These are phyloP conservation scores for Mucor indicus DNA, from an alignment of 371 early-diverging fungal species.

Conservation along the genomic window DNA sequence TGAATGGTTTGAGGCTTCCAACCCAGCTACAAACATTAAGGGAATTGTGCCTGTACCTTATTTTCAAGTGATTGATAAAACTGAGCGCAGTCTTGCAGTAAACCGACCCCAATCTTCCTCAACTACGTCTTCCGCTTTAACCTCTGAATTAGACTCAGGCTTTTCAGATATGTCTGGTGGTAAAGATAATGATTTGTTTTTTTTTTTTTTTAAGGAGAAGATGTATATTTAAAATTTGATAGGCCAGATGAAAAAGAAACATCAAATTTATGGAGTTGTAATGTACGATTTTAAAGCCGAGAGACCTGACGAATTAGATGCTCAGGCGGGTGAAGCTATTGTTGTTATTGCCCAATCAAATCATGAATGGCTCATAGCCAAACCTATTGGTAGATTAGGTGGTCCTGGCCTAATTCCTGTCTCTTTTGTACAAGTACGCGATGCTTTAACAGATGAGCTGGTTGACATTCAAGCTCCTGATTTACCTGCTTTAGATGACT, in stretches of 20 bases:
- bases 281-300: conserved; percentile 79
- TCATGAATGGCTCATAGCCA: conserved; percentile 82
- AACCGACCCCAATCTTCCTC: conserved; percentile 20
- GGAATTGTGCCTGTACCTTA: conserved; percentile 81
- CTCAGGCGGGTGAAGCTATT: conserved; percentile 70
- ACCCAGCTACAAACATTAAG: conserved; percentile 72
- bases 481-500: conserved; percentile 68
- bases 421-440: conserved; percentile 72
- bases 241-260: conserved; percentile 18
- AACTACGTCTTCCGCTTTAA: conserved; percentile 11
- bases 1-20: conserved; percentile 81
- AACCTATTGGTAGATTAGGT: conserved; percentile 63
- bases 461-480: conserved; percentile 20
- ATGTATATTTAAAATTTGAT: not conserved
- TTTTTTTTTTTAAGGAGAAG: not conserved
- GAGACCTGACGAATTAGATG: conserved; percentile 73
- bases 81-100: conserved; percentile 19
- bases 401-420: conserved; percentile 81
- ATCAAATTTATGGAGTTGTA: conserved; percentile 67
- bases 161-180: conserved; percentile 17
- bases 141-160: conserved; percentile 25
- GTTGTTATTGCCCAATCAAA: conserved; percentile 79
- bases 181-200: conserved; percentile 1
- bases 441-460: conserved; percentile 60
- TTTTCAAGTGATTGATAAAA: conserved; percentile 76